phyloP scores from a whole-genome alignment of 2,329 filamentous ascomycete species.

The Colletotrichum sp. region DNA sequence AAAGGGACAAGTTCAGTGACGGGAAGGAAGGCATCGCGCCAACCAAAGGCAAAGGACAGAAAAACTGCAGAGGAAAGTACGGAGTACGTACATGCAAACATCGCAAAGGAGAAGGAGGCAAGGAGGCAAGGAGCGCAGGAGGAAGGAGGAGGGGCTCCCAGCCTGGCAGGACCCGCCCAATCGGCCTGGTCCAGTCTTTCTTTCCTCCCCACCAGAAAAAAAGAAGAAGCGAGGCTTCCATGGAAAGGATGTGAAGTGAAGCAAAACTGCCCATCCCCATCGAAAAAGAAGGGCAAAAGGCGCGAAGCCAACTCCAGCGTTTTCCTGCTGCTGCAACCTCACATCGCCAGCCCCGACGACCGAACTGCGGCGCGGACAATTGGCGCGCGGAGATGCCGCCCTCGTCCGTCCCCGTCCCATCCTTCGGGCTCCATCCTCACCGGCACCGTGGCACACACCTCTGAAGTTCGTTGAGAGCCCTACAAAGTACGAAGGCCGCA shows the following conservation, averaged over 20 bases:
- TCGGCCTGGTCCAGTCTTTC: neutral
- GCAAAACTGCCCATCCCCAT: neutral
- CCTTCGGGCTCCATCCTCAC: neutral
- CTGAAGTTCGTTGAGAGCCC: neutral
- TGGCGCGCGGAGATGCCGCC: conserved; percentile 1
- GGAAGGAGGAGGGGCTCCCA: neutral
- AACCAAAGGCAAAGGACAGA: neutral
- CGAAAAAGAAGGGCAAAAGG: neutral
- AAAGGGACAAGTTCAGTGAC: neutral
- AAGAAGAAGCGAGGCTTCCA: neutral
- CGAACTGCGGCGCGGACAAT: neutral
- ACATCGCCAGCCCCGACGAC: neutral
- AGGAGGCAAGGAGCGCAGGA: neutral
- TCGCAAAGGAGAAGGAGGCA: neutral
- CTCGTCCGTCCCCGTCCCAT: neutral
- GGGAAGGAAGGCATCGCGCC: neutral
- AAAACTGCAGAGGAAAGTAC: neutral
- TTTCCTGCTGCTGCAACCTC: neutral
- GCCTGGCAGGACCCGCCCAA: neutral
- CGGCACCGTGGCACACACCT: neutral
- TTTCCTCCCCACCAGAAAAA: neutral
- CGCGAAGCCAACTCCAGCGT: neutral
- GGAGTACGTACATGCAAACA: neutral
- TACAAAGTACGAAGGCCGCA: neutral
- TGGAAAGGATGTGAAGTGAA: neutral